Conservation (phyloP, 208 protist species). For the Trypanosoma brucei region DNA sequence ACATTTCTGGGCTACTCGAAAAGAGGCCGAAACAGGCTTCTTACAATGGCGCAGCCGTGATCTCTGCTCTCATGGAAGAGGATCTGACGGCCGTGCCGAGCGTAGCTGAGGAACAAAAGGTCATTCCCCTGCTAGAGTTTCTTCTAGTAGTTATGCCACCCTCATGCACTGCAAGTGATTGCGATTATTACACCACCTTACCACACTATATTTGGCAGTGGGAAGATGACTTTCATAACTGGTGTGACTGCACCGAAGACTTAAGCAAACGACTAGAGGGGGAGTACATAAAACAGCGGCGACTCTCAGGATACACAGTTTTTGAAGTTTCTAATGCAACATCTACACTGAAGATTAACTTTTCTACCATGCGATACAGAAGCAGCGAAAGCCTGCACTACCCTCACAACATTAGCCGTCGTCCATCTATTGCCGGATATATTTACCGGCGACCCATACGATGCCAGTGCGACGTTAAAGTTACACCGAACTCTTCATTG, state of each 20-base stretch:
- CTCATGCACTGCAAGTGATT: constrained; percentile 25
- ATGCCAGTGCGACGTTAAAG: constrained; percentile 10
- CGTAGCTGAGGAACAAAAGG: constrained; percentile 51
- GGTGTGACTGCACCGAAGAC: constrained; percentile 48
- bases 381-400: constrained; percentile 15
- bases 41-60: constrained; percentile 13
- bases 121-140: constrained; percentile 66
- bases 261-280: constrained; percentile 49
- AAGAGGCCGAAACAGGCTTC: constrained; percentile 2
- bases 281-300: constrained; percentile 51
- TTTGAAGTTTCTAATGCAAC: constrained; percentile 10
- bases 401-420: constrained; percentile 15
- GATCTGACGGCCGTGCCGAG: constrained; percentile 52
- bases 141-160: constrained; percentile 54
- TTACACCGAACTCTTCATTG: neutral
- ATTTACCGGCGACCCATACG: constrained; percentile 16
- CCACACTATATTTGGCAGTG: constrained; percentile 69
- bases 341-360: constrained; percentile 16
- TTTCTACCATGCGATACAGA: constrained; percentile 16
- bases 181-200: constrained; percentile 49
- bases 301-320: constrained; percentile 3
- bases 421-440: constrained; percentile 18
- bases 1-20: constrained; percentile 7
- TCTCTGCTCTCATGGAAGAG: constrained; percentile 18
- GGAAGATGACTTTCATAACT: constrained; percentile 86